Evolutionary conservation across 441 rosid species (phyloP).

Genomic region (Flueggea neowawraea): DNA sequence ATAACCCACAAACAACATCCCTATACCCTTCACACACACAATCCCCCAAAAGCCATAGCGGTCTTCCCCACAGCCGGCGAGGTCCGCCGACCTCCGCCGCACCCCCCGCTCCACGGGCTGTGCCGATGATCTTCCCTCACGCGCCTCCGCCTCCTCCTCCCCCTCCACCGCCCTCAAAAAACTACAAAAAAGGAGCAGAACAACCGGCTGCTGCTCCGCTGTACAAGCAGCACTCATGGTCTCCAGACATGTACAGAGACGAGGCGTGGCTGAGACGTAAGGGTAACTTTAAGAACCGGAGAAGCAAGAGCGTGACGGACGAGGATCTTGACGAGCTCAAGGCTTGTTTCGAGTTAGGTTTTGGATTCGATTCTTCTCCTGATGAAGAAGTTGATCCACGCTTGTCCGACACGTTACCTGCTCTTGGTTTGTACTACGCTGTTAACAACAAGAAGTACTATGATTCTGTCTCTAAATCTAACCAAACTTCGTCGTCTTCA

Average conservation of each 20-base stretch:
- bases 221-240: constrained; percentile 69
- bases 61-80: constrained; percentile 17
- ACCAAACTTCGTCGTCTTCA: constrained; percentile 44
- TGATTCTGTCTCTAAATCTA: constrained; percentile 5
- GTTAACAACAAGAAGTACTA: constrained; percentile 30
- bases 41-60: not conserved
- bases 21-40: constrained; percentile 41
- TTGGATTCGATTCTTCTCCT: constrained; percentile 72
- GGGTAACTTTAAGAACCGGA: constrained; percentile 25
- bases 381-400: constrained; percentile 45
- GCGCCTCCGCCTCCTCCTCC: constrained; percentile 15
- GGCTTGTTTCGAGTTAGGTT: constrained; percentile 81
- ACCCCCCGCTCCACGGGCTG: constrained; percentile 20
- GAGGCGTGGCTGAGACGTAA: constrained; percentile 82
- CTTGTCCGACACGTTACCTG: constrained; percentile 71
- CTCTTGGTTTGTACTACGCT: constrained; percentile 73
- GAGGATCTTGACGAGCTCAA: constrained; percentile 88
- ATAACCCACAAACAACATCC: constrained; percentile 9
- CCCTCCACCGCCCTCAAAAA: not conserved
- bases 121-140: constrained; percentile 21
- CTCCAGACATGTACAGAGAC: constrained; percentile 70
- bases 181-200: too few species aligned
- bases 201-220: constrained; percentile 32
- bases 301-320: constrained; percentile 61
- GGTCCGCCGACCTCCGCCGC: constrained; percentile 55